phyloP scores from a whole-genome alignment of 345 rosid species.

The Viola odorata region DNA sequence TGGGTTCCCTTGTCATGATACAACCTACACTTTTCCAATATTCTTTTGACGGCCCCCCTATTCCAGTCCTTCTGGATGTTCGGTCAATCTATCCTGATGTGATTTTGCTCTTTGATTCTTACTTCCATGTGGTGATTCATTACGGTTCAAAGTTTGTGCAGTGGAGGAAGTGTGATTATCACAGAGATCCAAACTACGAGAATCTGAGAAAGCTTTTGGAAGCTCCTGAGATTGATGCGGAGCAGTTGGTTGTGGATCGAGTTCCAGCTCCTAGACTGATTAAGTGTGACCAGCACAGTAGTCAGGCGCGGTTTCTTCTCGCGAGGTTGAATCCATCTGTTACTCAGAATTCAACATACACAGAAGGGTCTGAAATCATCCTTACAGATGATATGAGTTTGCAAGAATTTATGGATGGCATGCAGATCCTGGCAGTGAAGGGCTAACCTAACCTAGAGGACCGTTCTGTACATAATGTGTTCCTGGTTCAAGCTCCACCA shows the following conservation, averaged over 20 bases:
- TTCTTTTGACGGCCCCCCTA: slow-evolving; percentile 90
- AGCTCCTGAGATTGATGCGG: slow-evolving; percentile 75
- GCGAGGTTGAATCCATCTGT: slow-evolving; percentile 95
- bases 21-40: slow-evolving; percentile 89
- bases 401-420: slow-evolving; percentile 74
- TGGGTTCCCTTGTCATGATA: slow-evolving; percentile 84
- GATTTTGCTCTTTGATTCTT: slow-evolving; percentile 85
- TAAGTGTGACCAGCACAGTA: slow-evolving; percentile 87
- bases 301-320: slow-evolving; percentile 95
- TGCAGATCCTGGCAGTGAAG: slow-evolving; percentile 80
- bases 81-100: slow-evolving; percentile 69
- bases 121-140: slow-evolving; percentile 80
- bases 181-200: slow-evolving; percentile 76
- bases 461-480: neutral
- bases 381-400: slow-evolving; percentile 86
- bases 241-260: slow-evolving; percentile 59
- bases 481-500: neutral
- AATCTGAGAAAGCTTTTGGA: slow-evolving; percentile 79
- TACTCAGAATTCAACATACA: slow-evolving; percentile 63
- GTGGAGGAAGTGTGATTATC: slow-evolving; percentile 83
- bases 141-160: slow-evolving; percentile 85
- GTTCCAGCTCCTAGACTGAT: slow-evolving; percentile 73
- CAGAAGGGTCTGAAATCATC: slow-evolving; percentile 61
- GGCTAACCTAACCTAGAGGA: slow-evolving; percentile 13
- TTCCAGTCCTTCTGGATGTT: slow-evolving; percentile 90